A percentile compares a stretch with the other conserved stretches of the same genome.
Evolutionary conservation across 805 yeast genomes (phyloP).

Genomic region (Metschnikowia henanensis): DNA sequence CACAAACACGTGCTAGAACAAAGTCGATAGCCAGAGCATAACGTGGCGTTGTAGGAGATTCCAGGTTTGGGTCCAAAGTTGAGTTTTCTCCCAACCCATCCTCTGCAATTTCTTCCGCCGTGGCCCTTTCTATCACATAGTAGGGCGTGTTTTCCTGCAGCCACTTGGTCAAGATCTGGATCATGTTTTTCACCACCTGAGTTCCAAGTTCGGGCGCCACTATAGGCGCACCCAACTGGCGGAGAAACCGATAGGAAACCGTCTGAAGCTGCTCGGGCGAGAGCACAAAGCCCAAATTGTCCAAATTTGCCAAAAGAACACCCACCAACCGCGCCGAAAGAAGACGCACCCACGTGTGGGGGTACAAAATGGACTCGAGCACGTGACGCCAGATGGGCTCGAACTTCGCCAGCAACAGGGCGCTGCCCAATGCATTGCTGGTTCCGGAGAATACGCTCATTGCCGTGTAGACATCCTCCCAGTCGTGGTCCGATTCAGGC

Average conservation of each 20-base stretch:
- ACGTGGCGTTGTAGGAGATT: background rate
- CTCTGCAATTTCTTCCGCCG: no score
- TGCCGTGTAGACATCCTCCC: constrained; percentile 79
- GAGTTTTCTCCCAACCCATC: no score
- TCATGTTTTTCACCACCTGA: constrained; percentile 67
- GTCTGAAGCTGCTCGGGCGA: constrained; percentile 56
- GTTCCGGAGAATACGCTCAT: constrained; percentile 51
- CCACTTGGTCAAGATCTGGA: constrained; percentile 64
- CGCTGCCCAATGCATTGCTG: constrained; percentile 36
- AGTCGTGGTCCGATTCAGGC: constrained; percentile 43
- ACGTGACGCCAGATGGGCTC: constrained; percentile 51
- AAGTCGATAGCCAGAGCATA: constrained; percentile 51
- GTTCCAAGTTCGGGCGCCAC: constrained; percentile 62
- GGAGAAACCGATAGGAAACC: constrained; percentile 63
- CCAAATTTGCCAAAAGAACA: constrained; percentile 44
- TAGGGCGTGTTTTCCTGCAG: constrained; percentile 41
- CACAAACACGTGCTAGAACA: constrained; percentile 61
- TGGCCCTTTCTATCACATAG: constrained; percentile 17
- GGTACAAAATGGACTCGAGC: constrained; percentile 63
- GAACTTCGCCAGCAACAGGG: constrained; percentile 28
- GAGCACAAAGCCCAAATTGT: constrained; percentile 33
- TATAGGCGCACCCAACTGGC: constrained; percentile 81
- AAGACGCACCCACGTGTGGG: constrained; percentile 90
- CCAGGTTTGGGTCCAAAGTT: background rate
- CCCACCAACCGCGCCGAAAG: constrained; percentile 61